Evolutionary conservation across 2,329 filamentous ascomycete species (phyloP).

Genomic region (Penicillium sclerotigenum): DNA sequence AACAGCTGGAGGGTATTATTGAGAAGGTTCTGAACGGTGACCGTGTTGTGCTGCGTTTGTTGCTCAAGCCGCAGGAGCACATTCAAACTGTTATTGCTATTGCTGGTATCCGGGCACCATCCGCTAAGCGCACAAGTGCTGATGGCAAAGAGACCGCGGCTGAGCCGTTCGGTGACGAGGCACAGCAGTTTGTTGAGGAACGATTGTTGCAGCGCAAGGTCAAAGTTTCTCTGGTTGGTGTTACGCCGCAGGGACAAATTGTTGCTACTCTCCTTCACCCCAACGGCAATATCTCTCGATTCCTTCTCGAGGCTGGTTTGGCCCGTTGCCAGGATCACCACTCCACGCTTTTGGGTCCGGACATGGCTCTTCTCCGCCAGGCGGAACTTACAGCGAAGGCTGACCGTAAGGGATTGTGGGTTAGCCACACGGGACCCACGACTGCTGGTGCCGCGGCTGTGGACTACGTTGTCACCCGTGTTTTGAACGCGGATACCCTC

Average conservation of each 20-base stretch:
- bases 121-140: slow-evolving; percentile 82
- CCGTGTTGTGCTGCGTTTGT: slow-evolving; percentile 76
- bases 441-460: slow-evolving; percentile 54
- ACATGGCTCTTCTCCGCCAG: slow-evolving; percentile 80
- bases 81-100: slow-evolving; percentile 83
- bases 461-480: slow-evolving; percentile 79
- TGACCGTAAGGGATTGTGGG: slow-evolving; percentile 74
- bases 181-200: slow-evolving; percentile 80
- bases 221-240: slow-evolving; percentile 76
- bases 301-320: slow-evolving; percentile 82
- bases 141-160: slow-evolving; percentile 78
- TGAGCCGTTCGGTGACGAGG: slow-evolving; percentile 87
- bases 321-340: slow-evolving; percentile 95
- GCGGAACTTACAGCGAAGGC: slow-evolving; percentile 84
- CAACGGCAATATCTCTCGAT: slow-evolving; percentile 86
- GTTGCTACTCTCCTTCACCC: slow-evolving; percentile 85
- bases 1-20: slow-evolving; percentile 78
- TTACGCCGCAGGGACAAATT: slow-evolving; percentile 87
- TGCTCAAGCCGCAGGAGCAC: slow-evolving; percentile 79
- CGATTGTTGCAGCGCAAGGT: slow-evolving; percentile 83
- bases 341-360: slow-evolving; percentile 81
- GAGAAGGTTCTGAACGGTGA: slow-evolving; percentile 91
- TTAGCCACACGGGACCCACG: slow-evolving; percentile 70
- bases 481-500: slow-evolving; percentile 85
- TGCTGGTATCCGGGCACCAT: slow-evolving; percentile 82